Evolutionary conservation across 208 protist species (phyloP), one percentile per base, ranked within the genome.

Genomic region (Leishmania arabica): DNA sequence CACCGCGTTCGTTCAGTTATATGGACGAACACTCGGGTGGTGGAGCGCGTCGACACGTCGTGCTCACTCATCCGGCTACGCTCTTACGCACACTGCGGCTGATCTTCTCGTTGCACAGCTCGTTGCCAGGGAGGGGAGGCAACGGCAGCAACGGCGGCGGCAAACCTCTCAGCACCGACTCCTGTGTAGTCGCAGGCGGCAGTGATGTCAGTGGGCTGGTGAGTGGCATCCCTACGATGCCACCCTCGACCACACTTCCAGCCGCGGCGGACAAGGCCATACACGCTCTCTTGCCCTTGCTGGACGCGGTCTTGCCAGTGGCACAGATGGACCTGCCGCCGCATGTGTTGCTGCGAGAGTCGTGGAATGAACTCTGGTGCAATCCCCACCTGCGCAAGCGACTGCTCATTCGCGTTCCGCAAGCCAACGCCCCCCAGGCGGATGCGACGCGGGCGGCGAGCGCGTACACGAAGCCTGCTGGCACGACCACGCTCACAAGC

Each of bases 321-420:
- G 53, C 77, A 11, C 85, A 77, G 64, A 75, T 86, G 53, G 58
- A 88, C 68, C 74, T 92, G 17, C 78, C 87, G 3, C 68, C 85
- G 68, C 76, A 86, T 27, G 77, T 86, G 31, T 47, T 86, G 49
- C 85, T 96, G 56, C 79, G 89, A 2, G 93, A 96, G 74, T 83
- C 93, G 54, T 96, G 91, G 89, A 94, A 95, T 80, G 91, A 95
- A 75, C 49, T 93, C 2, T 88, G 81, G 78, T 88, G 88, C 82
- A 81, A 88, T 47, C 85, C 81, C 21, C 82, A 88, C 37, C 74
- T 92, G 58, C 80, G 88, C 45, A 21, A 60, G 40, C 69, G 65
- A 77, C 66, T 89, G 54, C 77, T 69, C 54, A 88, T 89, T 45
- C 84, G 56, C 19, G 62, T 83, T 64, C 77, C 66, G 0, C 54